A percentile compares a stretch with the other conserved stretches of the same genome.
Evolutionary conservation across 805 yeast species (phyloP).

Genomic region (Sungouiozyma ichnusensis): DNA sequence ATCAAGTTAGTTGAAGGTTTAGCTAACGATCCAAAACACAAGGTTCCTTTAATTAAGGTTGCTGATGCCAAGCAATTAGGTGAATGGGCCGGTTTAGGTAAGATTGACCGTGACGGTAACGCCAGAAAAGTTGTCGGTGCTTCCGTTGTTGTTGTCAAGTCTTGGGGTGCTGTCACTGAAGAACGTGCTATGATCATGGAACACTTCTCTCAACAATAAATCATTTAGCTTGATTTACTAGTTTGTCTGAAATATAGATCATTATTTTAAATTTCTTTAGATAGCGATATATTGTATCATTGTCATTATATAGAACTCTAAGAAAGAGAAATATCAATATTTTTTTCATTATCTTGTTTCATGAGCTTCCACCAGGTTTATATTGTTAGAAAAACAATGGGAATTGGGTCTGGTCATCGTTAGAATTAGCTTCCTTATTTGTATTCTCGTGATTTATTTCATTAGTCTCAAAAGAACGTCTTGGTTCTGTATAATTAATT

Average conservation of each 20-base stretch:
- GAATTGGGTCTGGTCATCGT: neutral
- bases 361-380: too few species aligned
- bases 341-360: too few species aligned
- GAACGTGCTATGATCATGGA: slow-evolving; percentile 94
- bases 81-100: slow-evolving; percentile 99
- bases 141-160: slow-evolving; percentile 97
- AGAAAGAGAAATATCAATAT: neutral
- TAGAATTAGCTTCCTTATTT: neutral
- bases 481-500: neutral
- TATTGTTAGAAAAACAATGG: neutral
- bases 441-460: neutral
- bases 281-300: neutral
- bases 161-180: slow-evolving; percentile 99
- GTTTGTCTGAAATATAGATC: slow-evolving; percentile 2
- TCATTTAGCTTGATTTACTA: slow-evolving; percentile 10
- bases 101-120: slow-evolving; percentile 99
- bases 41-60: slow-evolving; percentile 97
- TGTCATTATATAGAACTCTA: neutral
- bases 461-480: neutral
- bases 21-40: slow-evolving; percentile 93
- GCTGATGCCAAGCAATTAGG: slow-evolving; percentile 99
- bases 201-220: slow-evolving; percentile 85
- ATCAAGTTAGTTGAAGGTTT: slow-evolving; percentile 97
- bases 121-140: slow-evolving; percentile 99
- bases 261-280: neutral